phyloP scores from a whole-genome alignment of 2,329 filamentous ascomycete species.

The Juglanconis juglandina region DNA sequence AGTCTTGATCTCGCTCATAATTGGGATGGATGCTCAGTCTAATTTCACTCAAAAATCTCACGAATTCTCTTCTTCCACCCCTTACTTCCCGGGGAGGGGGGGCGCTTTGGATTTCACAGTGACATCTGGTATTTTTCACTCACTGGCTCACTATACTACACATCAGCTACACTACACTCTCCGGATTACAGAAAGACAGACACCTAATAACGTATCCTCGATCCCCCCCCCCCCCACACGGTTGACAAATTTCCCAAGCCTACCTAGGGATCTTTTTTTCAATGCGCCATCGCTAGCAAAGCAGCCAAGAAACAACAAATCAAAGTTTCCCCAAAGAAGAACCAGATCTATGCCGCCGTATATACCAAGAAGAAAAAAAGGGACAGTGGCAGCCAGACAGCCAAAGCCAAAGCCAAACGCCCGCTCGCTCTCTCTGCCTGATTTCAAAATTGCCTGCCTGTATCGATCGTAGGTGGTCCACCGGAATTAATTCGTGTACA shows the following conservation, averaged over 20 bases:
- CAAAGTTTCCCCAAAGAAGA: background rate
- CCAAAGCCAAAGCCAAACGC: background rate
- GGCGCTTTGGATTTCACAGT: background rate
- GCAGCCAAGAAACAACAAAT: background rate
- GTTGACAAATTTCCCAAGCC: background rate
- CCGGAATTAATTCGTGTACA: background rate
- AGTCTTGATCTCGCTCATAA: background rate
- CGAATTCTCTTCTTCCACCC: no score
- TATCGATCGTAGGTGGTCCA: background rate
- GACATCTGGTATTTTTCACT: background rate
- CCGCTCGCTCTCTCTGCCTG: constrained; percentile 3
- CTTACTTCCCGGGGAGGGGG: no score
- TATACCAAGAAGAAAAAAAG: constrained; percentile 1
- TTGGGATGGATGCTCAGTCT: background rate
- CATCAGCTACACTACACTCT: background rate
- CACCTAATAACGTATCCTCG: background rate
- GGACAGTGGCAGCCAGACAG: background rate
- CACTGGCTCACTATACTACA: background rate
- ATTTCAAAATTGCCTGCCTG: background rate
- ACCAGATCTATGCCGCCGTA: constrained; percentile 15
- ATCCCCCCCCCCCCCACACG: background rate
- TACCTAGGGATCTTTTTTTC: background rate
- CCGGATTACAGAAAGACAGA: background rate
- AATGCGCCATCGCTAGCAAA: constrained; percentile 19
- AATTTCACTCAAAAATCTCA: background rate